Evolutionary conservation across 306 rosid genomes (phyloP).

Genomic region (Inga leiocalycina): DNA sequence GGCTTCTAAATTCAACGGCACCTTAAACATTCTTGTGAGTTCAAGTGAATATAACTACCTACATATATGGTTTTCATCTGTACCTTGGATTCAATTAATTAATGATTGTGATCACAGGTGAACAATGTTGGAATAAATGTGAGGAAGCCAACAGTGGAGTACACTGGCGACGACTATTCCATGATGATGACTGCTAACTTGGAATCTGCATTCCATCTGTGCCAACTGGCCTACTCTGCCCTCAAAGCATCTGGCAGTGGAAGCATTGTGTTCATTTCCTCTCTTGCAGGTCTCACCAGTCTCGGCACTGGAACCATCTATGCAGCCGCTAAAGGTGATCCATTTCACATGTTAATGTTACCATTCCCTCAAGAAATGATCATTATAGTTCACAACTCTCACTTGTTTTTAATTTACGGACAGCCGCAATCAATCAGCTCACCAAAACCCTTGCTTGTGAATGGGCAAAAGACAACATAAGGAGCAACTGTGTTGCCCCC

Average conservation of each 20-base stretch:
- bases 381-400: background rate
- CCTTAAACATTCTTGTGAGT: constrained; percentile 73
- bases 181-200: background rate
- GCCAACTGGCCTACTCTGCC: background rate
- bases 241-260: background rate
- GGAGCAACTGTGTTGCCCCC: constrained; percentile 82
- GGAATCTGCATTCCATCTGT: background rate
- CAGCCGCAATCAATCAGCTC: constrained; percentile 80
- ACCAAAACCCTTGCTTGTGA: constrained; percentile 81
- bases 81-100: no score
- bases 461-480: constrained; percentile 90
- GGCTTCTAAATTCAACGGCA: constrained; percentile 58
- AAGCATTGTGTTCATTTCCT: background rate
- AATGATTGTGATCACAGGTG: constrained; percentile 40
- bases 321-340: background rate
- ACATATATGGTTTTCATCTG: no score
- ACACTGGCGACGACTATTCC: constrained; percentile 7
- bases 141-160: constrained; percentile 79
- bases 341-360: no score
- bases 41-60: no score
- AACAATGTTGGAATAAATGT: constrained; percentile 83
- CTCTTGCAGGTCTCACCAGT: background rate
- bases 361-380: no score
- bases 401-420: no score
- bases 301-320: background rate